These are phyloP conservation scores for Acanthamoeba triangularis DNA, from an alignment of 208 protist genomes.

Conservation along the genomic window DNA sequence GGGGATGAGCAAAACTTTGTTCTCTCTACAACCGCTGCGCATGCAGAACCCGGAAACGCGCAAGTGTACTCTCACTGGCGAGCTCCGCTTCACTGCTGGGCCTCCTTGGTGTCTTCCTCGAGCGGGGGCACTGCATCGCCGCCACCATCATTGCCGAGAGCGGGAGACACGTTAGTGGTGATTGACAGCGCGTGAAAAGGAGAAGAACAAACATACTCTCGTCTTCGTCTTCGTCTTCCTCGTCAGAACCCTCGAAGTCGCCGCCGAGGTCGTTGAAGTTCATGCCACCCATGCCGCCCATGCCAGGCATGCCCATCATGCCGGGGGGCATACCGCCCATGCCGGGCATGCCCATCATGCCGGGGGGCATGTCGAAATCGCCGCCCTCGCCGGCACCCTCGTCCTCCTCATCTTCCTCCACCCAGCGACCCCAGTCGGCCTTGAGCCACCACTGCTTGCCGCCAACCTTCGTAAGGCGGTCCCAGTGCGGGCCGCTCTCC, in stretches of 20 bases:
- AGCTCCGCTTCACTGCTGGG: not conserved
- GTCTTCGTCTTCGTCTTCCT: slow-evolving; percentile 36
- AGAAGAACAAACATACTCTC: not conserved
- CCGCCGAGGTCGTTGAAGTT: slow-evolving; percentile 58
- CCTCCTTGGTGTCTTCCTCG: not conserved
- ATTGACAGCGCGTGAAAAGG: no score
- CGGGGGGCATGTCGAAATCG: not conserved
- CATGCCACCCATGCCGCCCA: slow-evolving; percentile 74
- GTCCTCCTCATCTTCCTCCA: slow-evolving; percentile 79
- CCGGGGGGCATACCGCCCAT: slow-evolving; percentile 68
- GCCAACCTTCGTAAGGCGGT: slow-evolving; percentile 63
- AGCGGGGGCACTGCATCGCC: not conserved
- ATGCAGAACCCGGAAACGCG: not conserved
- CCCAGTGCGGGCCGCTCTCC: slow-evolving; percentile 61
- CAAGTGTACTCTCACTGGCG: not conserved
- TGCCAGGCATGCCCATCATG: slow-evolving; percentile 64
- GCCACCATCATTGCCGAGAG: not conserved
- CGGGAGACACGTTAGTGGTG: not conserved
- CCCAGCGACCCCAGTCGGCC: slow-evolving; percentile 76
- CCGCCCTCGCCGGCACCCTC: slow-evolving; percentile 12
- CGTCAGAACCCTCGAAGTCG: slow-evolving; percentile 29
- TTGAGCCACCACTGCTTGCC: slow-evolving; percentile 78
- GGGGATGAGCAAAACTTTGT: not conserved
- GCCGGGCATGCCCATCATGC: slow-evolving; percentile 63
- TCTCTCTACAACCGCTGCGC: not conserved